A percentile compares a stretch with the other conserved stretches of the same genome.
Conservation (phyloP, 306 rosid species). For the Casuarina glauca region DNA sequence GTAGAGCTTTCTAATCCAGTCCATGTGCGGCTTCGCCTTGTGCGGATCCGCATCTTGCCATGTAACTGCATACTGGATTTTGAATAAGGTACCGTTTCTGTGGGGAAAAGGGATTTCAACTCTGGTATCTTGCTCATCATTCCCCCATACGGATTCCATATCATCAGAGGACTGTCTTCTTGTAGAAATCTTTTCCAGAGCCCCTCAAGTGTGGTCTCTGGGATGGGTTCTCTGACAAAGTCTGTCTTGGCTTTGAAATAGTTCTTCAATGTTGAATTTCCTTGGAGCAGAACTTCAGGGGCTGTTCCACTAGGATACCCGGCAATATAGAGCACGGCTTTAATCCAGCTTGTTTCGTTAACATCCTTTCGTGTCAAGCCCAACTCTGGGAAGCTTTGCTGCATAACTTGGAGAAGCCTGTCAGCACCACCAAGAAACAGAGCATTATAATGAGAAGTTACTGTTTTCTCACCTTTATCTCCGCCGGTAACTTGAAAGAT, state of each 20-base stretch:
- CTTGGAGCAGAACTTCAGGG: constrained; percentile 58
- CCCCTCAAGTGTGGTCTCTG: constrained; percentile 61
- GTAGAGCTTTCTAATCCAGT: constrained; percentile 77
- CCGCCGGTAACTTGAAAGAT: constrained; percentile 39
- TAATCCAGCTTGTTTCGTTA: constrained; percentile 69
- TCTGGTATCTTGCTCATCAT: constrained; percentile 62
- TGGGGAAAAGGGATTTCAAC: constrained; percentile 69
- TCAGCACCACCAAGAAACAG: constrained; percentile 59
- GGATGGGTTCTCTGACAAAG: constrained; percentile 59
- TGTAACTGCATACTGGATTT: constrained; percentile 52
- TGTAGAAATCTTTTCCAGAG: constrained; percentile 63
- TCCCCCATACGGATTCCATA: constrained; percentile 84
- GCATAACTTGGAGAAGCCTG: constrained; percentile 52
- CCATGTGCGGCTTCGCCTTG: constrained; percentile 44
- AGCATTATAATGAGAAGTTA: constrained; percentile 62
- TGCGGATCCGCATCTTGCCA: constrained; percentile 47
- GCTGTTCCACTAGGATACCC: constrained; percentile 60
- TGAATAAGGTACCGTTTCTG: constrained; percentile 66
- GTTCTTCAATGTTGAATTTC: constrained; percentile 62
- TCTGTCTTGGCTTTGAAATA: constrained; percentile 91
- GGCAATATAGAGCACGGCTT: constrained; percentile 70
- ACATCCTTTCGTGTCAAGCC: constrained; percentile 51
- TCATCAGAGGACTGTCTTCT: constrained; percentile 50
- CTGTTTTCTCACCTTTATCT: constrained; percentile 47
- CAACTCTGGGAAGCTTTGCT: constrained; percentile 61